Base-by-base conservation (phyloP, 1,284 basidiomycete genomes). In the Fomes fomentarius region DNA sequence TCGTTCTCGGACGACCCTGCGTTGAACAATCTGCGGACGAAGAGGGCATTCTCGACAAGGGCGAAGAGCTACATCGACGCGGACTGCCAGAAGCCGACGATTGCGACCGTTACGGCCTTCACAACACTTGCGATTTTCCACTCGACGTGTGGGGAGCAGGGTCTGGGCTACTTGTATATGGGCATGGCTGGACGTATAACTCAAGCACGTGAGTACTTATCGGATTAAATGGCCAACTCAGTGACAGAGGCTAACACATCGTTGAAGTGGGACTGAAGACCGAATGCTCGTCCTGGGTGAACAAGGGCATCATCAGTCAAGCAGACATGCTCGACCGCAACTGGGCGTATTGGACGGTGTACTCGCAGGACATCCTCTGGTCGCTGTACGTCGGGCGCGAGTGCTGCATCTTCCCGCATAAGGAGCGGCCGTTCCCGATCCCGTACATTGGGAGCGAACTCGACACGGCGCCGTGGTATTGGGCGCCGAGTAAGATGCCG, bases 121-220 rank as follows among this genome's bases (percentile, higher is more conserved):
- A 77, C 79, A 0, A 69, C 83, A n/a, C 61, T 87, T 8, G 80
- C 80, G 3, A 82, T 80, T 54, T 87, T 79, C 65, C 78, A 87
- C 62, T 83, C 79, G 3, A 76, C 79, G 0, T 70, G 75, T 26
- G 82, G 81, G 1, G 80, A 83, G 47, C 82, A 83, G 63, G 80
- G 79, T 0, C 64, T 84, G 4, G 83, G 81, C 0, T 84, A 82
- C 61, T 66, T 84, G 56, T 84, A 81, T 21, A 38, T 45, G 81
- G 80, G 80, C 5, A 83, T 84, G 77, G 77, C 77, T 52, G 78
- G 77, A 6, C 69, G 81, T 9, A 75, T 83, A 60, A 75, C 74
- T 41, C 71, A 74, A 63, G 70, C 73, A 31, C 60, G 73, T 75
- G 58, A 70, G 73, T 47, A 7, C 15, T 8, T 10, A 25, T n/a